These are phyloP conservation scores for Stemphylium lycopersici DNA, from an alignment of 2,329 filamentous ascomycete genomes.

Conservation along the genomic window DNA sequence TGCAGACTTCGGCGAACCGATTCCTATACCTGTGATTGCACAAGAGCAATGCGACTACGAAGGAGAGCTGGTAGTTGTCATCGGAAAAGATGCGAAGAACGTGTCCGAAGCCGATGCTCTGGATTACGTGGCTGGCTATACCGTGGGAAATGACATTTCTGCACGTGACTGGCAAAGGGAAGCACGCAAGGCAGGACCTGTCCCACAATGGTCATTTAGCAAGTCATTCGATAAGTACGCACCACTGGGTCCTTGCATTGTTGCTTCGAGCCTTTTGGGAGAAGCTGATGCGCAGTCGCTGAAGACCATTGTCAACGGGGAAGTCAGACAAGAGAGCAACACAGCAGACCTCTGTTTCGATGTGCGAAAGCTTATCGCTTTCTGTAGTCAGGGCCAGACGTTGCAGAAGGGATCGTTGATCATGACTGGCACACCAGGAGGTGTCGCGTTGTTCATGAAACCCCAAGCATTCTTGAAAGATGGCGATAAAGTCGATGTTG, in stretches of 20 bases:
- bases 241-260: slow-evolving; percentile 51
- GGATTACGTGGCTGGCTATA: slow-evolving; percentile 58
- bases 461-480: slow-evolving; percentile 45
- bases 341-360: neutral
- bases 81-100: slow-evolving; percentile 58
- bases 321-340: neutral
- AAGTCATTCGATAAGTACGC: slow-evolving; percentile 60
- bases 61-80: slow-evolving; percentile 47
- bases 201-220: slow-evolving; percentile 1
- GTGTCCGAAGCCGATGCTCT: slow-evolving; percentile 50
- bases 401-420: slow-evolving; percentile 51
- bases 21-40: neutral
- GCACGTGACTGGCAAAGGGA: slow-evolving; percentile 49
- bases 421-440: slow-evolving; percentile 53
- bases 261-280: neutral
- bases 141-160: slow-evolving; percentile 59
- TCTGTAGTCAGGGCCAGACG: slow-evolving; percentile 24
- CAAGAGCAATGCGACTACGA: slow-evolving; percentile 13
- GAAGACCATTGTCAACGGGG: neutral
- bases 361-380: neutral
- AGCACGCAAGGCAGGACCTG: neutral
- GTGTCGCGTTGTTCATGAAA: slow-evolving; percentile 51
- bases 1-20: neutral
- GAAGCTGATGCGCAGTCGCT: neutral
- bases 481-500: slow-evolving; percentile 48